A percentile compares a stretch with the other conserved stretches of the same genome.
Conservation (phyloP, 148 eudicot species). For the Rhododendron ovatum region DNA sequence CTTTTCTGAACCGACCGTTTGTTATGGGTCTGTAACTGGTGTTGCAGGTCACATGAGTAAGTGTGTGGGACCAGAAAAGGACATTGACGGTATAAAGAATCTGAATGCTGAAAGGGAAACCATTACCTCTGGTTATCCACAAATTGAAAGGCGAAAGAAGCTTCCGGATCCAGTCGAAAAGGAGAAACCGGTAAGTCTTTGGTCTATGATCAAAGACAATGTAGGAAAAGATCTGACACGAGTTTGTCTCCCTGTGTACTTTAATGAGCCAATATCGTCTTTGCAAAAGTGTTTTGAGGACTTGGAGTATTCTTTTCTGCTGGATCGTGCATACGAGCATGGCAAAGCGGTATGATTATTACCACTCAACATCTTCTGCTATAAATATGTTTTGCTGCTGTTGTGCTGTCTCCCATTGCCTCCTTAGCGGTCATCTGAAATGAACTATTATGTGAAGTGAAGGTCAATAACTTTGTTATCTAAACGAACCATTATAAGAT, state of each 20-base stretch:
- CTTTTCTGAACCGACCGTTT: slow-evolving; percentile 38
- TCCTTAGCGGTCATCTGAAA: neutral
- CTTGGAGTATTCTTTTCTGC: slow-evolving; percentile 81
- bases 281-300: slow-evolving; percentile 95
- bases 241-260: slow-evolving; percentile 95
- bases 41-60: slow-evolving; percentile 14
- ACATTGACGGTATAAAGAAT: slow-evolving; percentile 22
- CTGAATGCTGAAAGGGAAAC: slow-evolving; percentile 13
- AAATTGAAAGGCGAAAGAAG: slow-evolving; percentile 65
- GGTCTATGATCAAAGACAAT: slow-evolving; percentile 98
- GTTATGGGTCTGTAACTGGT: slow-evolving; percentile 22
- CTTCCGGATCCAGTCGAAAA: slow-evolving; percentile 89
- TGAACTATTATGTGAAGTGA: neutral
- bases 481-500: neutral
- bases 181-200: slow-evolving; percentile 86
- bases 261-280: slow-evolving; percentile 94
- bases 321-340: slow-evolving; percentile 79
- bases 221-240: slow-evolving; percentile 94
- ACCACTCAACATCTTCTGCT: neutral
- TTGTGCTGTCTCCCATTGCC: neutral
- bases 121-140: slow-evolving; percentile 20
- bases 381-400: neutral
- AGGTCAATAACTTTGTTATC: neutral
- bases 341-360: slow-evolving; percentile 67
- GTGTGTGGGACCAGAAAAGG: slow-evolving; percentile 14